Conservation (phyloP, 2,329 filamentous ascomycete genomes). For the Talaromyces sp. region DNA sequence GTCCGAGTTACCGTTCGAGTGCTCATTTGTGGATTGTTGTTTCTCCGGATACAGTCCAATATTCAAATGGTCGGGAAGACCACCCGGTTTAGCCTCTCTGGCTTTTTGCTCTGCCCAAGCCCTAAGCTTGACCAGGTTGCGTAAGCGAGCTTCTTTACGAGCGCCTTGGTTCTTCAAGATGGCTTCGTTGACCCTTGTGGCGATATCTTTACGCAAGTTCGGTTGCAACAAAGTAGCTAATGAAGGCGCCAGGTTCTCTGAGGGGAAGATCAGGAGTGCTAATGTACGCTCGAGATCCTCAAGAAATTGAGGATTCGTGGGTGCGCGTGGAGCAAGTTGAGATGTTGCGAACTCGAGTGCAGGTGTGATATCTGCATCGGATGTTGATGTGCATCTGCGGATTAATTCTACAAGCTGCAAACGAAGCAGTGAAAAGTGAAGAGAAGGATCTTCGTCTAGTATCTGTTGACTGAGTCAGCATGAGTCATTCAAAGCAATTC, state of each 20-base stretch:
- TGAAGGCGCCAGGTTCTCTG: slow-evolving; percentile 72
- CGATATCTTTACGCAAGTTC: slow-evolving; percentile 75
- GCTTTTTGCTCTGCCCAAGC: slow-evolving; percentile 73
- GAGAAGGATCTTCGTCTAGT: slow-evolving; percentile 72
- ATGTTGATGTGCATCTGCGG: slow-evolving; percentile 64
- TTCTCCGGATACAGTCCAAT: slow-evolving; percentile 41
- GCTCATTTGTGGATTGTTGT: slow-evolving; percentile 24
- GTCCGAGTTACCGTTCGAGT: slow-evolving; percentile 30
- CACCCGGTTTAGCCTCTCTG: slow-evolving; percentile 43
- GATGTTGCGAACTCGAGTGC: slow-evolving; percentile 84
- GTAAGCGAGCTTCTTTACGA: slow-evolving; percentile 75
- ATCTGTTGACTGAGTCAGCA: slow-evolving; percentile 57
- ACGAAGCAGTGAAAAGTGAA: slow-evolving; percentile 86
- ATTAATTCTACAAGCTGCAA: slow-evolving; percentile 95
- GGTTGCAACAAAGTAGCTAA: slow-evolving; percentile 75
- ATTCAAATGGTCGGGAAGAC: slow-evolving; percentile 45
- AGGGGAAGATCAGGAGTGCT: slow-evolving; percentile 82
- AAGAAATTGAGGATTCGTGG: slow-evolving; percentile 75
- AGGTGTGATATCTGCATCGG: slow-evolving; percentile 69
- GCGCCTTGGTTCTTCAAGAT: slow-evolving; percentile 72
- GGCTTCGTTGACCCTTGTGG: slow-evolving; percentile 82
- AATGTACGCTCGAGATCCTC: slow-evolving; percentile 89
- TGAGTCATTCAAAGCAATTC: slow-evolving; percentile 5
- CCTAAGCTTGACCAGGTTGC: slow-evolving; percentile 74
- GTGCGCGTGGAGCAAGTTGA: slow-evolving; percentile 81